Evolutionary conservation across 2,329 filamentous ascomycete genomes (phyloP).

Genomic region (Curvularia sp.): DNA sequence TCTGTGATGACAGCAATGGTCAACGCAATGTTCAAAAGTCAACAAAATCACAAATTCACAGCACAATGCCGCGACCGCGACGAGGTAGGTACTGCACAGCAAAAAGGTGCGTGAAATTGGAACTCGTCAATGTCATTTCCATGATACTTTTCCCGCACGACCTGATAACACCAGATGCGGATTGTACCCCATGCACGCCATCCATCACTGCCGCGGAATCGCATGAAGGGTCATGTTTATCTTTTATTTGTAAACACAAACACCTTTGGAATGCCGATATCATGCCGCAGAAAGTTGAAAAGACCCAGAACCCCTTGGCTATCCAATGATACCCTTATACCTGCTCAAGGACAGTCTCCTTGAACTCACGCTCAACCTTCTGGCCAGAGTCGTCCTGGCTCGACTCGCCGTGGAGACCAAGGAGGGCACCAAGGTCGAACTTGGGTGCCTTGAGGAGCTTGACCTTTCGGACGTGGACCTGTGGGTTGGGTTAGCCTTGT

Average conservation of each 20-base stretch:
- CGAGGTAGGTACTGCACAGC: constrained; percentile 3
- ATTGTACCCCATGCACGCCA: constrained; percentile 46
- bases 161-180: constrained; percentile 46
- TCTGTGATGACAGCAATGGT: no score
- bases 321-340: constrained; percentile 70
- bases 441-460: constrained; percentile 99
- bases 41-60: neutral
- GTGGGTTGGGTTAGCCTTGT: constrained; percentile 32
- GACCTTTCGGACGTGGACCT: constrained; percentile 99
- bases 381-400: constrained; percentile 94
- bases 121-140: constrained; percentile 48
- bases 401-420: constrained; percentile 97
- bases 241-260: constrained; percentile 53
- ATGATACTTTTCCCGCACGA: constrained; percentile 47
- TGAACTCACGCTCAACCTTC: constrained; percentile 98
- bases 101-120: constrained; percentile 17
- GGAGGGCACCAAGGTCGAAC: constrained; percentile 96
- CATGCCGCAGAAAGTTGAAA: constrained; percentile 52
- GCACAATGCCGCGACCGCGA: neutral
- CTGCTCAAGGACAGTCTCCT: constrained; percentile 92
- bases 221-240: constrained; percentile 50
- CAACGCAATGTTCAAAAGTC: no score
- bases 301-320: constrained; percentile 50
- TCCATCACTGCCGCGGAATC: constrained; percentile 47
- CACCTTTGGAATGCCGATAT: constrained; percentile 54